phyloP scores from a whole-genome alignment of 176 grass and related monocot species.

The Saccharum officinarum region DNA sequence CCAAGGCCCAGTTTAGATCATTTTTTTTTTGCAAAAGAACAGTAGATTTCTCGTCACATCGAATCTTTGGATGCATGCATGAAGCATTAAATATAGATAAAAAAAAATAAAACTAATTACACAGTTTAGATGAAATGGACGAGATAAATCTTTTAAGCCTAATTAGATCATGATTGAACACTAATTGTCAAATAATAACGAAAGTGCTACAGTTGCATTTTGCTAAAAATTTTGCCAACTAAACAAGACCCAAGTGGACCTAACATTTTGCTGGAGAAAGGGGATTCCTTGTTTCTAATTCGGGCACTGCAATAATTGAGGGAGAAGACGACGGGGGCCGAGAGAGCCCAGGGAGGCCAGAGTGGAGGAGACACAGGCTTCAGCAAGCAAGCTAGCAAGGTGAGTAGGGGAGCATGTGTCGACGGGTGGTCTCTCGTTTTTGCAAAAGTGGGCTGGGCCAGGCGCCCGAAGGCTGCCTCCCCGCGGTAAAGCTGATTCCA shows the following conservation, averaged over 20 bases:
- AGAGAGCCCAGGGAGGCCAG: background rate
- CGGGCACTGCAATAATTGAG: slow-evolving; percentile 54
- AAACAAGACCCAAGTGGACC: background rate
- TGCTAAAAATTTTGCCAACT: too few relatives aligned
- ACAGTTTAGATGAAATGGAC: too few relatives aligned
- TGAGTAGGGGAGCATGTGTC: background rate
- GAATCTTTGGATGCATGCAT: too few relatives aligned
- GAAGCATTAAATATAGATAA: too few relatives aligned
- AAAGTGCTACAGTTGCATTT: too few relatives aligned
- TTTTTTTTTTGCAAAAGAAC: too few relatives aligned
- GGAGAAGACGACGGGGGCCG: background rate
- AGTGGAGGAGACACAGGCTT: too few relatives aligned
- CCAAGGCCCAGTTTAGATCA: background rate
- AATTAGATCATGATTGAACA: too few relatives aligned
- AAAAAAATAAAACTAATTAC: too few relatives aligned
- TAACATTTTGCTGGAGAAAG: slow-evolving; percentile 27
- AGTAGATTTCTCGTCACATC: too few relatives aligned
- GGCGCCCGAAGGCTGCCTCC: slow-evolving; percentile 19
- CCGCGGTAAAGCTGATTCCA: slow-evolving; percentile 23
- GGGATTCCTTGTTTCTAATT: slow-evolving; percentile 84
- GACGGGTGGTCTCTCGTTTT: background rate
- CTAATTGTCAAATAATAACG: too few relatives aligned
- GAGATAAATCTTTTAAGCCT: too few relatives aligned
- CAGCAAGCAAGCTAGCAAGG: background rate
- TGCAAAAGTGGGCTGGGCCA: slow-evolving; percentile 49